These are phyloP conservation scores for barrel medic (Medicago truncatula) DNA, from an alignment of 306 rosid species.

Conservation along the genomic window DNA sequence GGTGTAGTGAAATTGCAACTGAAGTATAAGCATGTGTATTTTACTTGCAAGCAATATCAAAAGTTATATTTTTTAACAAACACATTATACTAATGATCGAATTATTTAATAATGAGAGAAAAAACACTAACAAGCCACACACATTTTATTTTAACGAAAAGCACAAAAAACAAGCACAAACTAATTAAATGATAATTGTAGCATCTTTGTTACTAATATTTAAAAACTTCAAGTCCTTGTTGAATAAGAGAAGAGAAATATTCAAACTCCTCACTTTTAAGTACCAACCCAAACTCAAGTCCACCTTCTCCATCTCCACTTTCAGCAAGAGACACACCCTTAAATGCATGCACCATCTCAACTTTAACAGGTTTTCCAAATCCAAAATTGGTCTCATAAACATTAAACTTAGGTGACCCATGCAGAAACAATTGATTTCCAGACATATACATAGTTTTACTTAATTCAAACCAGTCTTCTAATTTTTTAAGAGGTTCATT, in stretches of 20 bases:
- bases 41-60: no score
- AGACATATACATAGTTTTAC: constrained; percentile 28
- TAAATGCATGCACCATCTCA: constrained; percentile 47
- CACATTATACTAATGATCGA: no score
- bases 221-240: constrained; percentile 30
- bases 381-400: constrained; percentile 52
- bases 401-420: constrained; percentile 48
- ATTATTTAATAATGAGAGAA: no score
- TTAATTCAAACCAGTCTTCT: constrained; percentile 35
- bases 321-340: constrained; percentile 51
- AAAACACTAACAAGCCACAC: no score
- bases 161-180: not conserved
- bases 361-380: constrained; percentile 52
- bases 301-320: constrained; percentile 42
- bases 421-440: constrained; percentile 36
- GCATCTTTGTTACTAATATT: not conserved
- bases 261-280: constrained; percentile 8
- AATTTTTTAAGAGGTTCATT: constrained; percentile 26
- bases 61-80: no score
- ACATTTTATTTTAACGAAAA: no score
- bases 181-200: not conserved
- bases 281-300: constrained; percentile 49
- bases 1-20: no score
- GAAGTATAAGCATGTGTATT: no score
- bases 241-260: constrained; percentile 20